A percentile compares a stretch with the other conserved stretches of the same genome.
Evolutionary conservation across 1,284 basidiomycete genomes (phyloP).

Genomic region (Pterula multifida): DNA sequence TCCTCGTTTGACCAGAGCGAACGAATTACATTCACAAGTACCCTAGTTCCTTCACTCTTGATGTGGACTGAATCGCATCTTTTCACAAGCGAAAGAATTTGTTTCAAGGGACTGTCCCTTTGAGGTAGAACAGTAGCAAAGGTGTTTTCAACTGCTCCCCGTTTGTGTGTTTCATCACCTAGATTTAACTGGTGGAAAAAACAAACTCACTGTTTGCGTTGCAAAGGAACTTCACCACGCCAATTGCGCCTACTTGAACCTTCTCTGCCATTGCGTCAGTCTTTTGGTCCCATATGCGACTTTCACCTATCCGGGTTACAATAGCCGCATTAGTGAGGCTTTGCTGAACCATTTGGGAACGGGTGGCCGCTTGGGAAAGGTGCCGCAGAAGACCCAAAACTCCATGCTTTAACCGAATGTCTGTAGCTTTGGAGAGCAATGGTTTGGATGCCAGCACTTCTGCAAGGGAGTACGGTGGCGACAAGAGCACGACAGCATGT

Average conservation of each 20-base stretch:
- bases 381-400: slow-evolving; percentile 77
- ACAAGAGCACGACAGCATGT: slow-evolving; percentile 49
- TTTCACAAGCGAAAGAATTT: slow-evolving; percentile 62
- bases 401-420: slow-evolving; percentile 78
- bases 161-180: slow-evolving; percentile 5
- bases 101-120: slow-evolving; percentile 22
- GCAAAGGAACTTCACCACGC: slow-evolving; percentile 82
- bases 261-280: slow-evolving; percentile 68
- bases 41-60: slow-evolving; percentile 81
- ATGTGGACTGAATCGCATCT: slow-evolving; percentile 77
- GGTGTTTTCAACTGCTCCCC: slow-evolving; percentile 47
- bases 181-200: background rate
- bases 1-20: slow-evolving; percentile 50
- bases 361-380: slow-evolving; percentile 60
- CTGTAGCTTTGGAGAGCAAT: slow-evolving; percentile 39
- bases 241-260: slow-evolving; percentile 82
- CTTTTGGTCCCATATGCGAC: slow-evolving; percentile 61
- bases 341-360: slow-evolving; percentile 47
- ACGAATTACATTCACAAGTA: slow-evolving; percentile 75
- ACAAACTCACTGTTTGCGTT: slow-evolving; percentile 50
- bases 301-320: slow-evolving; percentile 48
- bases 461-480: slow-evolving; percentile 39
- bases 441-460: slow-evolving; percentile 35
- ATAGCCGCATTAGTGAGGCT: slow-evolving; percentile 54
- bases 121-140: slow-evolving; percentile 42